These are phyloP conservation scores for Orbilia brochopaga DNA, from an alignment of 2,329 filamentous ascomycete species.

Conservation along the genomic window DNA sequence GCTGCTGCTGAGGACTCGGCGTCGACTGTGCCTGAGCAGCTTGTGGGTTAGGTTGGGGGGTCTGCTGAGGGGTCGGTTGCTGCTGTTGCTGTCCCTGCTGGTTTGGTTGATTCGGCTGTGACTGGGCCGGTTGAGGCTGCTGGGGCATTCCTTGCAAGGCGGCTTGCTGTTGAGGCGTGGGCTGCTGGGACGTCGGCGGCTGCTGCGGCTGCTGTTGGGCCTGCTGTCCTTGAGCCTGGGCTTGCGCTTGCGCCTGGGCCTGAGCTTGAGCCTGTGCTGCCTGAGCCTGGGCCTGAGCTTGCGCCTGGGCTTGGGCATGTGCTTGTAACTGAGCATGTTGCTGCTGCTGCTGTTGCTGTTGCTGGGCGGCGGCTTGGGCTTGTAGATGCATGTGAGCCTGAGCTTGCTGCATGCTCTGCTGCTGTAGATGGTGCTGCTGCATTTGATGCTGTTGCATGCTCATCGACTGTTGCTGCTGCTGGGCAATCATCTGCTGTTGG, in stretches of 20 bases:
- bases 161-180: conserved; percentile 59
- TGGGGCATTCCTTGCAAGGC: conserved; percentile 51
- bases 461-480: conserved; percentile 29
- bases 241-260: conserved; percentile 7
- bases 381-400: conserved; percentile 45
- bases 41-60: conserved; percentile 56
- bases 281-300: conserved; percentile 21
- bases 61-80: conserved; percentile 56
- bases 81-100: conserved; percentile 58
- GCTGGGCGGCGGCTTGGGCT: conserved; percentile 54
- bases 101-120: conserved; percentile 58
- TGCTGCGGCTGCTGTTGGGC: conserved; percentile 52
- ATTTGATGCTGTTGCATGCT: conserved; percentile 31
- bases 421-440: conserved; percentile 53
- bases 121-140: conserved; percentile 56
- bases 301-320: conserved; percentile 15
- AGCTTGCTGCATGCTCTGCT: conserved; percentile 55
- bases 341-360: conserved; percentile 56
- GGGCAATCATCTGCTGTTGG: conserved; percentile 22
- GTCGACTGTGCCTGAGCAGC: conserved; percentile 56
- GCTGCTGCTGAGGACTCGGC: conserved; percentile 56
- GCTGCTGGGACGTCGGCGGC: conserved; percentile 43
- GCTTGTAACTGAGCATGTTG: conserved; percentile 17
- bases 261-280: conserved; percentile 6
- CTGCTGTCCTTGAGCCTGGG: conserved; percentile 51